Evolutionary conservation across 345 rosid genomes (phyloP), one percentile per base, ranked within the genome.

Genomic region (Bruguiera sexangula): DNA sequence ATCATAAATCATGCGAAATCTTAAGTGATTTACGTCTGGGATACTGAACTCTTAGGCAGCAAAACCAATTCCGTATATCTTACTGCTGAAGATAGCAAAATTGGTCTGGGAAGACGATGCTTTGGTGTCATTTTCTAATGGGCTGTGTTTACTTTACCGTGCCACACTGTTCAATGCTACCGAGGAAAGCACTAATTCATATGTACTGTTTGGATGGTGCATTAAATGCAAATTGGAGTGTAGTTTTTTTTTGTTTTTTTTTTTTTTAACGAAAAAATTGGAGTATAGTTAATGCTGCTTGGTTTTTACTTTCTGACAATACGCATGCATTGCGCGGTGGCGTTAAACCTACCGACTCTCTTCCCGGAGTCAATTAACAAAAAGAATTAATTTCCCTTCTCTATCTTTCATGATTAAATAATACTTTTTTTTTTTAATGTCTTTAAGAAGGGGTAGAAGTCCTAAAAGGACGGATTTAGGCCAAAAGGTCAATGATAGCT

Each of bases 1-100:
- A 81, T 71, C 85, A 77, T 74, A 69, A 76, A 77, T 77, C 78
- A 73, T 36, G 6, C 4, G 4, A 51, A 66, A 52, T 62, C 27
- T 64, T 68, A 64, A 55, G 73, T 50, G 51, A 22, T 51, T 59
- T 63, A 21, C 56, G 0, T 1, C 7, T 54, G 58, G 58, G 58
- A 54, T 54, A 22, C 58, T 54, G 8, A 7, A 67, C 34, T 57
- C 59, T 68, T 31, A 10, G 75, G 76, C 66, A 57, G 62, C 43
- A 34, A 63, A 48, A 36, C 72, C 73, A 39, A 57, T 74, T 56
- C 70, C 53, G 34, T 67, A 34, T 63, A 67, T 62, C 75, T 62
- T 56, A 27, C 26, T 1, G 36, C 69, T 54, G 67, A 62, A 54
- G 68, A 39, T 68, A 32, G 32, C 24, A 60, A 58, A 34, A 31